phyloP scores from a whole-genome alignment of 805 yeast genomes.

The Starmerella geochares region DNA sequence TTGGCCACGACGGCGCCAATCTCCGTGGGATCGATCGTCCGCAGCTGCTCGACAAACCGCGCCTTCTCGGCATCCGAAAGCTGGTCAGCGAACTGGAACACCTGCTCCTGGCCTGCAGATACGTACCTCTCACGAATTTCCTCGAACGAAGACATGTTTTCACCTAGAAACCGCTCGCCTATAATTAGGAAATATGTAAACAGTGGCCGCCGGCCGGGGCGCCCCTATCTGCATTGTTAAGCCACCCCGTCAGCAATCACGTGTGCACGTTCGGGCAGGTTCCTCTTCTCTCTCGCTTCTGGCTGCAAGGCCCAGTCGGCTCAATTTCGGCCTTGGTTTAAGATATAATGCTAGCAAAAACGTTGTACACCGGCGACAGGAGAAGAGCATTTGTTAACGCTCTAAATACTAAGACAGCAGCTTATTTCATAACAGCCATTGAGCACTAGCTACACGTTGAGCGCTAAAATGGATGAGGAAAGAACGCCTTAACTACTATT shows the following conservation, averaged over 20 bases:
- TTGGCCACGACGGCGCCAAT: constrained; percentile 28
- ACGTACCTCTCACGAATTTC: constrained; percentile 24
- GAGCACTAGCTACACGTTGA: too few relatives aligned
- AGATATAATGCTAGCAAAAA: too few relatives aligned
- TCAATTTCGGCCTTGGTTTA: too few relatives aligned
- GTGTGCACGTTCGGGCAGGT: not conserved
- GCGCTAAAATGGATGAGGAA: too few relatives aligned
- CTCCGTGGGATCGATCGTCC: constrained; percentile 31
- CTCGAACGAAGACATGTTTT: constrained; percentile 13
- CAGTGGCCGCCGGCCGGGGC: not conserved
- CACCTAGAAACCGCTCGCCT: not conserved
- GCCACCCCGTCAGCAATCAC: not conserved
- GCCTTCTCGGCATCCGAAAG: constrained; percentile 27
- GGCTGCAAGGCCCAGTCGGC: too few relatives aligned
- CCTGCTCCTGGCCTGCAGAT: constrained; percentile 35
- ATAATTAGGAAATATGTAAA: constrained; percentile 5
- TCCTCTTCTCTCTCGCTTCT: too few relatives aligned
- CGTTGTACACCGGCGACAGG: too few relatives aligned
- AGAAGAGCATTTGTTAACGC: too few relatives aligned
- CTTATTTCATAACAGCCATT: too few relatives aligned
- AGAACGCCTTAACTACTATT: too few relatives aligned
- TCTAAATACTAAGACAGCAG: too few relatives aligned
- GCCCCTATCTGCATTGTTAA: not conserved
- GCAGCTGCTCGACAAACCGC: constrained; percentile 31
- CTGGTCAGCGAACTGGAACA: constrained; percentile 32